Percentiles rank a stretch among this genome's conserved stretches.
phyloP scores from a whole-genome alignment of 129 eudicot species.

The Lonicera japonica region DNA sequence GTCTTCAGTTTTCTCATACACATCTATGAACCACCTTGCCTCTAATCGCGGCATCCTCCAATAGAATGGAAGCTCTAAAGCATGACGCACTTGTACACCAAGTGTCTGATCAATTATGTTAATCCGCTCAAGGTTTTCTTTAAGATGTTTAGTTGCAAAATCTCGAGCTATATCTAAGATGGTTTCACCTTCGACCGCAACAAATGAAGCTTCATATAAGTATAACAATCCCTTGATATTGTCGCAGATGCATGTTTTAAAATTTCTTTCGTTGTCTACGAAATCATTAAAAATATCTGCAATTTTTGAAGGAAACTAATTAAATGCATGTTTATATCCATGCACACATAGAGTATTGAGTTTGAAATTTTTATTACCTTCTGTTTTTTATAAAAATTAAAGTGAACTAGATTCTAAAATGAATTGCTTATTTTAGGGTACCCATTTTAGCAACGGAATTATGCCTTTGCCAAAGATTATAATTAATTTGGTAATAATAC shows the following conservation, averaged over 20 bases:
- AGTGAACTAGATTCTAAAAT: no score
- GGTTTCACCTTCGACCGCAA: conserved; percentile 23
- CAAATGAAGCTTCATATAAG: conserved; percentile 32
- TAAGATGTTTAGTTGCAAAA: conserved; percentile 10
- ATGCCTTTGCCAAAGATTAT: no score
- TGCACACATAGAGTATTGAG: no score
- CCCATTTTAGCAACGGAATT: no score
- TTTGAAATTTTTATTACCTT: no score
- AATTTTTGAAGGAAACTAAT: no score
- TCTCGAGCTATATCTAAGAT: conserved; percentile 24
- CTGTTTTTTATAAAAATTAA: no score
- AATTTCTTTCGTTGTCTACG: conserved; percentile 14
- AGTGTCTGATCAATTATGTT: neutral
- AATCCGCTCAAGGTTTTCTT: neutral
- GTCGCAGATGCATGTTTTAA: neutral
- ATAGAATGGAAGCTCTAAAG: conserved; percentile 24
- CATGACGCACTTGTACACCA: conserved; percentile 7
- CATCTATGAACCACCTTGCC: conserved; percentile 24
- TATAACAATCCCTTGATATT: conserved; percentile 20
- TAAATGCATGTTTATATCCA: no score
- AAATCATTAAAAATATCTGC: conserved; percentile 24
- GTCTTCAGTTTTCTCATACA: conserved; percentile 10
- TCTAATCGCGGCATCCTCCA: conserved; percentile 16
- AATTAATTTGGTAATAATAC: no score
- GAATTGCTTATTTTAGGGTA: no score